phyloP scores from a whole-genome alignment of 1,284 basidiomycete species.

The Malassezia arunalokei region DNA sequence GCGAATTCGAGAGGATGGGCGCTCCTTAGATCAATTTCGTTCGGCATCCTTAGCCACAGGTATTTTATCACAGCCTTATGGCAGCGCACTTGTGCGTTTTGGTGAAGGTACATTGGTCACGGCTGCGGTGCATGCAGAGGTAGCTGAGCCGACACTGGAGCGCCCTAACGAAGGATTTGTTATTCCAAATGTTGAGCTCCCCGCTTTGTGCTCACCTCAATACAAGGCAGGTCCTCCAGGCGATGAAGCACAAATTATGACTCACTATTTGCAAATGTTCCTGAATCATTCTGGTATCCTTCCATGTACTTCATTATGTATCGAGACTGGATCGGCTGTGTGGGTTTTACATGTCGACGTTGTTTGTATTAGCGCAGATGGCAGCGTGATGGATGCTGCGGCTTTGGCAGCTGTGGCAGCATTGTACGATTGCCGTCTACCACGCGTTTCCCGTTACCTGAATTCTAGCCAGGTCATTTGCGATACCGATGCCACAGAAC shows the following conservation, averaged over 20 bases:
- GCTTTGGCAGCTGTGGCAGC: constrained; percentile 77
- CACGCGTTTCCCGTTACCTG: constrained; percentile 60
- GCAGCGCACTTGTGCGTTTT: constrained; percentile 13
- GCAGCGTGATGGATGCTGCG: constrained; percentile 82
- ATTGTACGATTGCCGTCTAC: constrained; percentile 62
- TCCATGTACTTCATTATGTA: constrained; percentile 60
- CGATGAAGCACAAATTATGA: constrained; percentile 27
- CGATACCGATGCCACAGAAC: constrained; percentile 46
- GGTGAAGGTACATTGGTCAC: constrained; percentile 11
- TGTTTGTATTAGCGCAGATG: constrained; percentile 90
- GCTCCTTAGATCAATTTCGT: neutral
- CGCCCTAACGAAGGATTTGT: constrained; percentile 11
- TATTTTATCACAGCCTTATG: neutral
- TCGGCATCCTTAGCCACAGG: constrained; percentile 3
- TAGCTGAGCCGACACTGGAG: constrained; percentile 3
- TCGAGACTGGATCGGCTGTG: constrained; percentile 63
- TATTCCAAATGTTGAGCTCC: constrained; percentile 70
- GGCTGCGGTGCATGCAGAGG: constrained; percentile 7
- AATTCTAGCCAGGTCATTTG: constrained; percentile 58
- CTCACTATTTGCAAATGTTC: constrained; percentile 52
- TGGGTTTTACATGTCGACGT: constrained; percentile 90
- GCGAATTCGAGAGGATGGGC: constrained; percentile 15
- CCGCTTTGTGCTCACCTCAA: constrained; percentile 76
- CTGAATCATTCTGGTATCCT: constrained; percentile 49
- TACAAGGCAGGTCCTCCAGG: constrained; percentile 84